Evolutionary conservation across 164 flowering plant genomes (phyloP), one percentile per base, ranked within the genome.

Genomic region (Aristolochia californica): DNA sequence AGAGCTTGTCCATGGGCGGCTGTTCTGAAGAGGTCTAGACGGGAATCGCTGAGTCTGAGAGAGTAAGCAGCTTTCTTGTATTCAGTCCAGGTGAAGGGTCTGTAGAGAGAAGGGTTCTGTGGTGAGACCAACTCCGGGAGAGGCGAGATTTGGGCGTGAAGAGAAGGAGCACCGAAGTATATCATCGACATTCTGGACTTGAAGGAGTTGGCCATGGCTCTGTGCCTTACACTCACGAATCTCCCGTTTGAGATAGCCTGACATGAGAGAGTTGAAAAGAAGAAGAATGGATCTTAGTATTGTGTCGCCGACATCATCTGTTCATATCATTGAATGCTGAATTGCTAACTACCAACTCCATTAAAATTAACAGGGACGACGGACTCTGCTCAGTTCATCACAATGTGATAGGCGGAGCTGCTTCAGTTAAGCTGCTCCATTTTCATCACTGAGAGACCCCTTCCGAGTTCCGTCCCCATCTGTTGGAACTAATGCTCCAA

Each of bases 231-330:
- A 63, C 94, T 89, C 54, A 15, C n/a, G n/a, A 89, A 62, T 58
- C 83, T 78, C 63, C 95, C 95, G 58, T 89, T 89, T 1, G 89
- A 86, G 67, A 89, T 50, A 5, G 68, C 94, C 97, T 88, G 43
- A 55, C 27, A 56, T 11, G 22, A 17, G 23, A 4, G 53, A 23
- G 18, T 16, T 13, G 20, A 20, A 48, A 38, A 5, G 3, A 17
- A 25, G 16, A 48, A 52, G 21, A 47, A 20, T 4, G 58, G 51
- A n/a, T n/a, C n/a, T n/a, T n/a, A n/a, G n/a, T n/a, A n/a, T n/a
- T n/a, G n/a, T n/a, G n/a, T n/a, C n/a, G n/a, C n/a, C n/a, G n/a
- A n/a, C n/a, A n/a, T n/a, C n/a, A n/a, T n/a, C n/a, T n/a, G n/a
- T n/a, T n/a, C n/a, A n/a, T n/a, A n/a, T n/a, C n/a, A n/a, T n/a